Conservation (phyloP, 805 yeast genomes). For the Ogataea paradorogensis region DNA sequence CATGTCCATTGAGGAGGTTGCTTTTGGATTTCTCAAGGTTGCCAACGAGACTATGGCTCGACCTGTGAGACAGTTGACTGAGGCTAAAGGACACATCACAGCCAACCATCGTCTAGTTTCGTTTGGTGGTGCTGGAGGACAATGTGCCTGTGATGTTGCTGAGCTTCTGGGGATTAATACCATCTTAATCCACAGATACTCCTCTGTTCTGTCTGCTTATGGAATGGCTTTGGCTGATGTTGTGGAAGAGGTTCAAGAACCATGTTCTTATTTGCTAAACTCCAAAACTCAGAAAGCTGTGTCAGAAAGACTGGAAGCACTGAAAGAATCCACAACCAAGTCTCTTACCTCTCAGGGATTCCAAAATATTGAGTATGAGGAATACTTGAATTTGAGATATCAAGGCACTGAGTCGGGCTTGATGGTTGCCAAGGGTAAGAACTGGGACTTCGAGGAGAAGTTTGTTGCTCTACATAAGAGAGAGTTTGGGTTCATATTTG, state of each 20-base stretch:
- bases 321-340: slow-evolving; percentile 42
- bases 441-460: slow-evolving; percentile 37
- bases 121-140: slow-evolving; percentile 95
- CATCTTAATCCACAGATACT: slow-evolving; percentile 73
- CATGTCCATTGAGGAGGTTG: slow-evolving; percentile 64
- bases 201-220: slow-evolving; percentile 81
- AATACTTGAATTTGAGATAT: slow-evolving; percentile 73
- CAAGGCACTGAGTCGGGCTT: slow-evolving; percentile 85
- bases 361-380: slow-evolving; percentile 49
- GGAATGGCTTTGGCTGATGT: slow-evolving; percentile 88
- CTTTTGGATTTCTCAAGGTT: slow-evolving; percentile 75
- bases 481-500: slow-evolving; percentile 71
- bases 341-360: slow-evolving; percentile 55
- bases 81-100: slow-evolving; percentile 72
- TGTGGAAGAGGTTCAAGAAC: slow-evolving; percentile 73
- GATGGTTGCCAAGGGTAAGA: slow-evolving; percentile 46
- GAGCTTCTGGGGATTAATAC: slow-evolving; percentile 62
- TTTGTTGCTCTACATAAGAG: slow-evolving; percentile 57
- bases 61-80: slow-evolving; percentile 81
- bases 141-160: slow-evolving; percentile 80
- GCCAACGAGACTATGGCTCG: slow-evolving; percentile 89
- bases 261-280: slow-evolving; percentile 49
- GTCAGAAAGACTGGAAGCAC: slow-evolving; percentile 41
- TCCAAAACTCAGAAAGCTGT: slow-evolving; percentile 34
- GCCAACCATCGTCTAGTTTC: slow-evolving; percentile 70